phyloP scores from a whole-genome alignment of 257 asterid species.

The Nicotiana undulata region DNA sequence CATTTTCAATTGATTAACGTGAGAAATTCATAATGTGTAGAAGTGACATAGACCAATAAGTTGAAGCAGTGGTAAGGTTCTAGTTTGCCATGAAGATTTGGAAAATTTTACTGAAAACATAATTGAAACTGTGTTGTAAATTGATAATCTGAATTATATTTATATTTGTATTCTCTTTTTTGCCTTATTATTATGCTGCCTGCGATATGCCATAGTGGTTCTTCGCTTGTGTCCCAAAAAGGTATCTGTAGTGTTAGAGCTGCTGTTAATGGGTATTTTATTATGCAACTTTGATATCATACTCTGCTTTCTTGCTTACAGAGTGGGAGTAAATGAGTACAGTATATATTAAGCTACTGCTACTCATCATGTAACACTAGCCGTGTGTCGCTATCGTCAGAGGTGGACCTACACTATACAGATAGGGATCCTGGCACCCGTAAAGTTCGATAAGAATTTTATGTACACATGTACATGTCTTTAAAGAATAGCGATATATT shows the following conservation, averaged over 20 bases:
- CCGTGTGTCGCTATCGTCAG: neutral
- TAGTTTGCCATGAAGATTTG: constrained; percentile 5
- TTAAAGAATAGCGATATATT: too few species aligned
- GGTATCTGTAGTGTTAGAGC: neutral
- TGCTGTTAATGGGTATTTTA: neutral
- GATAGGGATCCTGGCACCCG: too few species aligned
- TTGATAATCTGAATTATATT: neutral
- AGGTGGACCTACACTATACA: too few species aligned
- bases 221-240: neutral
- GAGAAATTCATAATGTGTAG: constrained; percentile 4
- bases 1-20: neutral
- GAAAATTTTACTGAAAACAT: neutral
- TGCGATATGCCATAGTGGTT: neutral
- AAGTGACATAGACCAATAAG: constrained; percentile 11
- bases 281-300: neutral
- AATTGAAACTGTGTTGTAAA: neutral
- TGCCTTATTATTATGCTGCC: neutral
- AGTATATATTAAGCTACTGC: neutral
- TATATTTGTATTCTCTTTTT: neutral
- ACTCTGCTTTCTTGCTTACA: neutral
- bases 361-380: neutral
- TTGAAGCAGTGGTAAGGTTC: neutral
- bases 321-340: neutral
- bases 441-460: too few species aligned
- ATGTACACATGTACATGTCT: too few species aligned